Base-by-base conservation (phyloP, 257 asterid genomes). In the Plantago ovata region DNA sequence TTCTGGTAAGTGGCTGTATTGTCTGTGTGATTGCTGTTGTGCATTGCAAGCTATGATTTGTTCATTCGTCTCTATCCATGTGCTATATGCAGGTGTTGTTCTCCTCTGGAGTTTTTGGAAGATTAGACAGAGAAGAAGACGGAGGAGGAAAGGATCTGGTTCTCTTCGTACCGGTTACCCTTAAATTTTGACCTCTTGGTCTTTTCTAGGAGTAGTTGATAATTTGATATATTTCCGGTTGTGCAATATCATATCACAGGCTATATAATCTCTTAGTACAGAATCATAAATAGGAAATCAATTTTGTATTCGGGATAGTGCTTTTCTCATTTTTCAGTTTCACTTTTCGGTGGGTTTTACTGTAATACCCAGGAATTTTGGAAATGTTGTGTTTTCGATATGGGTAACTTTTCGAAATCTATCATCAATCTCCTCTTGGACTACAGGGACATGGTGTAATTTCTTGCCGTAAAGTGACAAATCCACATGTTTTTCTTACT, bases 61-160 rank as follows among this genome's bases (percentile, higher is more conserved):
- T 28, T 28, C 36, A 28, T 28, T 28, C 36, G 36, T 28, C 7
- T 6, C 7, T 28, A 3, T 28, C 36, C 7, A 41, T 65, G 4
- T 46, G 71, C 40, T 69, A 56, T 52, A 63, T 57, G 68, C 75
- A 91, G 98, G 98, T 22, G 56, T 87, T 58, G 56, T 83, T 53
- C 79, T 83, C 52, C 74, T 87, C 5, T 75, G 79, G 72, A 81
- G 90, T 66, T 81, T 79, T 60, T 81, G 95, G 95, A 82, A 84
- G 70, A 81, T 91, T 60, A 77, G 94, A 61, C 98, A 91, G 74
- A 87, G 68, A 76, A 80, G 92, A 2, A 77, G 89, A 33, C 76
- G 94, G 77, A 80, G 94, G 70, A 83, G 96, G 72, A 85, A 82
- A 81, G 80, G 83, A 33, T 70, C 91, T 6, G 64, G 72, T 61